Base-by-base conservation (phyloP, 768 basidiomycete genomes). In the Coprinopsis cinerea region DNA sequence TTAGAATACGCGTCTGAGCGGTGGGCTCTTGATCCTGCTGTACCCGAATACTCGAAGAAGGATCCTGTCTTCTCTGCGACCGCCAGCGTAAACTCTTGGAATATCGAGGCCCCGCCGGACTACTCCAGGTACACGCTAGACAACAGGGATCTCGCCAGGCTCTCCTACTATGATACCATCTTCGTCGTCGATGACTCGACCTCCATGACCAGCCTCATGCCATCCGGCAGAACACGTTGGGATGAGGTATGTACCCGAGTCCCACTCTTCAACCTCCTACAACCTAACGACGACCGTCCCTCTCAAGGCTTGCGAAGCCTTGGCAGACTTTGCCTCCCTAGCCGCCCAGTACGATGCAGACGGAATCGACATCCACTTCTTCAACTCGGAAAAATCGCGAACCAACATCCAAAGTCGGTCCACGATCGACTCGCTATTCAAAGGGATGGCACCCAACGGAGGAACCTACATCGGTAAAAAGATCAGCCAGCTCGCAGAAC, bases 151-250 rank as follows among this genome's bases (percentile, higher is more conserved):
- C 36, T 39, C 18, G 36, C 36, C 11, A 18, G 17, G 17, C 47
- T 48, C 3, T 40, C 36, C 4, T 5, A 24, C 3, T 51, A 51
- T 37, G 50, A 51, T 27, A 51, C 50, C 9, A 37, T 51, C 5
- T 51, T 51, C 28, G 22, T 51, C 5, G 35, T 51, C 18, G 50
- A 51, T 27, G 50, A 51, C 44, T 51, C 50, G 10, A 13, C 17
- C 1, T 46, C 50, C 22, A 51, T 51, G 50, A 27, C 15, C 32
- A 11, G 18, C 13, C 3, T 3, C 4, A 34, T 23, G 13, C 2
- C 15, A 2, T 6, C 10, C 22, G 50, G 44, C 9, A 20, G 32
- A 24, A 39, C 50, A 3, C 50, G 44, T 17, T 51, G 50, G 50
- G 17, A 47, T 7, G 30, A 45, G 44, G 50, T 51, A 23, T 20